A percentile compares a stretch with the other conserved stretches of the same genome.
Evolutionary conservation across 371 early-diverging fungal species (phyloP).

Genomic region (Apophysomyces elegans): DNA sequence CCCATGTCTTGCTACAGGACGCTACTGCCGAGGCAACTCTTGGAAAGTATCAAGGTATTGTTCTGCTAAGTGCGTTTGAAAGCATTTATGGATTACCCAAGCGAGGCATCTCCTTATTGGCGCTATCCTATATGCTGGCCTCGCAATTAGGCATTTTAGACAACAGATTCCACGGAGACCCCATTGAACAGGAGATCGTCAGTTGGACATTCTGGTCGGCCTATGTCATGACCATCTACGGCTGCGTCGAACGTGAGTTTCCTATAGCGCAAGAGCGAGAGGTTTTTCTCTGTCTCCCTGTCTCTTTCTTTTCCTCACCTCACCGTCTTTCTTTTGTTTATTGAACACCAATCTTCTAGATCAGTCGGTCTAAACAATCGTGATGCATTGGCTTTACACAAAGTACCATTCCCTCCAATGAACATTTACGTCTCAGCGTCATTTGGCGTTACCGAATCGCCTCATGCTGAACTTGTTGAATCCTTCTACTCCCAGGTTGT

Average conservation of each 20-base stretch:
- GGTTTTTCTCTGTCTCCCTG: no score
- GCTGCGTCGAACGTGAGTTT: slow-evolving; percentile 40
- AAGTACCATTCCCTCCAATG: slow-evolving; percentile 28
- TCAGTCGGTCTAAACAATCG: slow-evolving; percentile 36
- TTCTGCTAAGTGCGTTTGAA: slow-evolving; percentile 38
- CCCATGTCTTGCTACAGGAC: slow-evolving; percentile 26
- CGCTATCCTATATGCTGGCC: slow-evolving; percentile 36
- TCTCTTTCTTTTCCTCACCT: no score
- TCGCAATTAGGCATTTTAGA: slow-evolving; percentile 22
- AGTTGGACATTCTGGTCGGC: slow-evolving; percentile 35
- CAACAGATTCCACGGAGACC: slow-evolving; percentile 12
- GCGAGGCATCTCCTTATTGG: slow-evolving; percentile 35
- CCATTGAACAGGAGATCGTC: slow-evolving; percentile 28
- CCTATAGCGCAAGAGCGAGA: no score
- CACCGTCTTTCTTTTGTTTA: not conserved
- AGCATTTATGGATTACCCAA: slow-evolving; percentile 34
- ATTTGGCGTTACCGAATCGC: not conserved
- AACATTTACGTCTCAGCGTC: slow-evolving; percentile 29
- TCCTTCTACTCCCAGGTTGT: slow-evolving; percentile 36
- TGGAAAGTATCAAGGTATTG: slow-evolving; percentile 37
- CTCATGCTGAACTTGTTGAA: slow-evolving; percentile 31
- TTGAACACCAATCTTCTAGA: not conserved
- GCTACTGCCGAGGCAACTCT: slow-evolving; percentile 21
- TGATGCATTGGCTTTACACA: slow-evolving; percentile 14
- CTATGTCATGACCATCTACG: slow-evolving; percentile 29